Percentiles rank a stretch among this genome's conserved stretches.
phyloP scores from a whole-genome alignment of 1,284 basidiomycete genomes.

The Trichosporon sp. region DNA sequence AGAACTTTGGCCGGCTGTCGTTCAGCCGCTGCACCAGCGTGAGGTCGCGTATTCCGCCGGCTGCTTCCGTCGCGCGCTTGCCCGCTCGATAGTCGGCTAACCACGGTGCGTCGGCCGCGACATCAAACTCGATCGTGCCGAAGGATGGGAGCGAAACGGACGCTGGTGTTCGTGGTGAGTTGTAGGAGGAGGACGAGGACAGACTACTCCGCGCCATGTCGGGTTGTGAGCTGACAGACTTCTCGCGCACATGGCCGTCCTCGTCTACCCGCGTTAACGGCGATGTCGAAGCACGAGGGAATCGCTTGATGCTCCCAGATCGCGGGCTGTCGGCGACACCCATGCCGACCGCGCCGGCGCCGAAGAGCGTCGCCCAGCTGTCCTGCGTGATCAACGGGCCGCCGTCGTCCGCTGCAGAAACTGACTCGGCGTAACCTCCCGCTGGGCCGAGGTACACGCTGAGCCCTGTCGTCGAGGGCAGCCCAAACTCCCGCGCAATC shows the following conservation, averaged over 20 bases:
- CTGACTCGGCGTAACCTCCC: conserved; percentile 8
- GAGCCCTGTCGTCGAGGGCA: conserved; percentile 51
- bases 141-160: conserved; percentile 39
- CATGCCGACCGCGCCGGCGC: conserved; percentile 22
- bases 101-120: conserved; percentile 39
- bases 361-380: conserved; percentile 49
- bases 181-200: conserved; percentile 32
- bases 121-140: conserved; percentile 55
- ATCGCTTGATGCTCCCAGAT: conserved; percentile 25
- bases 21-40: conserved; percentile 40
- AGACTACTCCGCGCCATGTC: conserved; percentile 24
- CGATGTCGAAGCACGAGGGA: conserved; percentile 24
- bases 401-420: conserved; percentile 33
- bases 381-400: conserved; percentile 43
- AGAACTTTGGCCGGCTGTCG: conserved; percentile 39
- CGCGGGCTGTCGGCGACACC: conserved; percentile 35
- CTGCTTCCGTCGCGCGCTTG: neutral
- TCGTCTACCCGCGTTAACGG: conserved; percentile 28
- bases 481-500: conserved; percentile 53
- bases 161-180: conserved; percentile 35
- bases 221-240: neutral
- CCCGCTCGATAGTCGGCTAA: conserved; percentile 17
- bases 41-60: conserved; percentile 40
- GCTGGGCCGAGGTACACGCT: conserved; percentile 44
- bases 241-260: neutral